Base-by-base conservation (phyloP, 1,284 basidiomycete species). In the Cutaneotrichosporon spelunceum region DNA sequence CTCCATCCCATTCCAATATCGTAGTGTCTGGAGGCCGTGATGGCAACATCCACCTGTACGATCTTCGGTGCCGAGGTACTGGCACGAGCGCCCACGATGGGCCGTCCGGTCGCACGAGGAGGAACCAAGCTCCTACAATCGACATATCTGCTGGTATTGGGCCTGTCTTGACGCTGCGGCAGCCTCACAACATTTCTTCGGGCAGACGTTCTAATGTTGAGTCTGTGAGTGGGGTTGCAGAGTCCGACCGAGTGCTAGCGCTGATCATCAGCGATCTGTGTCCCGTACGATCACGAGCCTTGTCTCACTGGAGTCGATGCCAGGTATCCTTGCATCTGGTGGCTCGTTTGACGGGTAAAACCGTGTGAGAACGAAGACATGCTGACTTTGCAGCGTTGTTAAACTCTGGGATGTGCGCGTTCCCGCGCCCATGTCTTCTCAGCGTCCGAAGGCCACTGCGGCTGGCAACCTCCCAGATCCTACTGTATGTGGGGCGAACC, bases 391-490 rank as follows among this genome's bases (percentile, higher is more conserved):
- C 52, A 78, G 79, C 10, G 66, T 78, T 33, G 71, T 80, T 58
- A 80, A 78, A 61, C 68, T 80, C 3, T 80, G 79, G 79, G 79
- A 80, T 62, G 65, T 80, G 1, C 72, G 79, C 8, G 72, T 74
- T 44, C 68, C 71, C 1, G 63, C 61, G 1, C 50, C 69, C 0
- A 61, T 70, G 2, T 60, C 67, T 5, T 59, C 63, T 23, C 62
- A 66, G 3, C 64, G 69, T 26, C 67, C 71, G 1, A 61, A 65
- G 16, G 67, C 63, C 27, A 68, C 68, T 0, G 26, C 71, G 0
- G 52, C 65, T 4, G 69, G 68, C 16, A 42, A 50, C 0, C 60
- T 78, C 2, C 72, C 74, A 1, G 76, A 78, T 29, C 74, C 75
- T 0, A 78, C 76, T 0, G 50, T 66, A 9, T 36, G 39, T 13